These are phyloP conservation scores for Peronospora farinosa DNA, from an alignment of 352 stramenopile genomes.

Conservation along the genomic window DNA sequence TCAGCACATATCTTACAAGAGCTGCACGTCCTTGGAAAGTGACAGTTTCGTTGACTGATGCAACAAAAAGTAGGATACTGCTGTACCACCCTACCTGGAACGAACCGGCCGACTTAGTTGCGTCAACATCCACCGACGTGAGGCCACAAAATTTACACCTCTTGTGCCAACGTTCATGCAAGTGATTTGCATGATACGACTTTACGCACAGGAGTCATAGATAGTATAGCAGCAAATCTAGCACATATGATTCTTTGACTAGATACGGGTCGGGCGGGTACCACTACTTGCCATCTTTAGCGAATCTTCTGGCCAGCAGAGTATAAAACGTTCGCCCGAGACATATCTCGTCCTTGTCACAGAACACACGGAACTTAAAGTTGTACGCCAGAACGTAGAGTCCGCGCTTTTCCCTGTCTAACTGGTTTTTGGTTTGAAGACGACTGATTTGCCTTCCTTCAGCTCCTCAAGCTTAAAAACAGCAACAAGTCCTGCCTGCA, in stretches of 20 bases:
- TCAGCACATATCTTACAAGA: neutral
- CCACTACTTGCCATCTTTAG: neutral
- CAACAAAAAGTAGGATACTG: neutral
- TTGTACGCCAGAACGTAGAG: neutral
- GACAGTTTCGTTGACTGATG: neutral
- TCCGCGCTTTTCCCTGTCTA: conserved; percentile 5
- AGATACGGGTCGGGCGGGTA: neutral
- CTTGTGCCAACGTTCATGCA: neutral
- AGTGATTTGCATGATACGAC: neutral
- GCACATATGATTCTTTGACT: neutral
- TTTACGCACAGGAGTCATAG: neutral
- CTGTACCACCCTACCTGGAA: neutral
- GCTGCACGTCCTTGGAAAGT: neutral
- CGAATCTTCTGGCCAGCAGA: neutral
- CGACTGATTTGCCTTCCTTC: conserved; percentile 40
- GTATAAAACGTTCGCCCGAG: neutral
- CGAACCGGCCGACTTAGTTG: neutral
- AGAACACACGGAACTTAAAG: neutral
- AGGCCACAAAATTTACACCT: neutral
- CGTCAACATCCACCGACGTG: neutral
- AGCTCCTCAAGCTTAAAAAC: conserved; percentile 55
- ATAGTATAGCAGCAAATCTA: neutral
- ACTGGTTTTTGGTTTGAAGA: conserved; percentile 32
- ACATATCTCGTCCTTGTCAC: neutral
- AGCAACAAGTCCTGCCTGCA: conserved; percentile 37